These are phyloP conservation scores for Leccinum imitatum DNA, from an alignment of 768 basidiomycete species.

Conservation along the genomic window DNA sequence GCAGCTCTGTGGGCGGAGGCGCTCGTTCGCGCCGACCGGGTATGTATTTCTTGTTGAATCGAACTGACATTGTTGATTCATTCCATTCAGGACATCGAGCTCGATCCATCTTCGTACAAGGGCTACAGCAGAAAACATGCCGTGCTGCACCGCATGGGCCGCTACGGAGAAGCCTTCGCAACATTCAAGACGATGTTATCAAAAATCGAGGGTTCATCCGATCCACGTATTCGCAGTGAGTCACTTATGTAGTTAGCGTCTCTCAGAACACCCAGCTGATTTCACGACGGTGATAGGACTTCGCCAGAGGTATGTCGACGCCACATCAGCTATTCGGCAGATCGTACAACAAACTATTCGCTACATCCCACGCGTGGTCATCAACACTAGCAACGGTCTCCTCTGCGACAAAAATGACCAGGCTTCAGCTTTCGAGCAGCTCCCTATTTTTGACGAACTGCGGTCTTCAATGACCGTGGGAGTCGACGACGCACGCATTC, in stretches of 20 bases:
- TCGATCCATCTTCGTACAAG: background rate
- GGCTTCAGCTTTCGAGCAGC: background rate
- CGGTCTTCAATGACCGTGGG: background rate
- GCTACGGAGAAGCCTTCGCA: background rate
- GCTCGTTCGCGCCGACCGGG: background rate
- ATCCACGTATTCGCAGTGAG: background rate
- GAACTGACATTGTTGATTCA: background rate
- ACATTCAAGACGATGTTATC: background rate
- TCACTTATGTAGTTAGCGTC: background rate
- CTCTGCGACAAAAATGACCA: background rate
- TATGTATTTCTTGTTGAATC: background rate
- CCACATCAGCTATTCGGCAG: background rate
- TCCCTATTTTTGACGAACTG: background rate
- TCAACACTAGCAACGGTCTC: background rate
- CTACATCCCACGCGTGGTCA: background rate
- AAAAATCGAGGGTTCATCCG: background rate
- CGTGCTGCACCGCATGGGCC: background rate
- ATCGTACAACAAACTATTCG: background rate
- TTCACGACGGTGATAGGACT: background rate
- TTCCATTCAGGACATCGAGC: background rate
- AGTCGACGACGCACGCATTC: background rate
- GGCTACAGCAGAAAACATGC: background rate
- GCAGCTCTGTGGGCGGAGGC: background rate
- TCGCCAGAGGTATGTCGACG: background rate
- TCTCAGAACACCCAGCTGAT: background rate